These are phyloP conservation scores for Talaromyces sp. DNA, from an alignment of 2,329 filamentous ascomycete genomes.

Conservation along the genomic window DNA sequence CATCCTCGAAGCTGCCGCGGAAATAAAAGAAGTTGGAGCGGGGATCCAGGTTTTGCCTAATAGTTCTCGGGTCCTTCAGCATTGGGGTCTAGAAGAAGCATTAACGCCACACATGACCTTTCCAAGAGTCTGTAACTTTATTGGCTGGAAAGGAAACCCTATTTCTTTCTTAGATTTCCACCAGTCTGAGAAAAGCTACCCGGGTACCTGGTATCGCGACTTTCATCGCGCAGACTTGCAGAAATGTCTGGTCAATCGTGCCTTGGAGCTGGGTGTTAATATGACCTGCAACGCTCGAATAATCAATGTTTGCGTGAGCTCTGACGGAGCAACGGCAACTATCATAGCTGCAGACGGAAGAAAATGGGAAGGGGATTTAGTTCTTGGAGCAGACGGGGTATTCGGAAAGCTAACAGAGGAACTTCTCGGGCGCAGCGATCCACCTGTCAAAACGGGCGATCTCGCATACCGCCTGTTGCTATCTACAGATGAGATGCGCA, in stretches of 20 bases:
- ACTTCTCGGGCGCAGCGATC: slow-evolving; percentile 49
- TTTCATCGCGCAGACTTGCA: slow-evolving; percentile 60
- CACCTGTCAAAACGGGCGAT: slow-evolving; percentile 57
- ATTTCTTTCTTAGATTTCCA: slow-evolving; percentile 55
- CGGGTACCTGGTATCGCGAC: slow-evolving; percentile 51
- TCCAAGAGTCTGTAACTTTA: slow-evolving; percentile 52
- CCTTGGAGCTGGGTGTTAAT: slow-evolving; percentile 51
- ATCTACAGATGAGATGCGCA: slow-evolving; percentile 51
- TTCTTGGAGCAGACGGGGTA: slow-evolving; percentile 32
- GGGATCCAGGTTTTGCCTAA: slow-evolving; percentile 35
- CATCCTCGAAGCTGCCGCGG: slow-evolving; percentile 26
- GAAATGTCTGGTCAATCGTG: slow-evolving; percentile 50
- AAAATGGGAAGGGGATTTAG: slow-evolving; percentile 27
- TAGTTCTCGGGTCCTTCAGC: slow-evolving; percentile 42
- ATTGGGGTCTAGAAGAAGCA: slow-evolving; percentile 47
- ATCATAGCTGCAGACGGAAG: slow-evolving; percentile 35
- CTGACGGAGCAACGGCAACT: slow-evolving; percentile 38
- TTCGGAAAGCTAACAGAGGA: slow-evolving; percentile 44
- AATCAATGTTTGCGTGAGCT: slow-evolving; percentile 40
- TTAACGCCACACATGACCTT: slow-evolving; percentile 46
- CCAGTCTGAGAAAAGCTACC: slow-evolving; percentile 42
- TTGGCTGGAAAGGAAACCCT: slow-evolving; percentile 56
- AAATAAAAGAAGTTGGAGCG: slow-evolving; percentile 33
- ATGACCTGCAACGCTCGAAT: slow-evolving; percentile 52
- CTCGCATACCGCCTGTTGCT: slow-evolving; percentile 59